Evolutionary conservation across 306 rosid species (phyloP).

Genomic region (Quercus glauca): DNA sequence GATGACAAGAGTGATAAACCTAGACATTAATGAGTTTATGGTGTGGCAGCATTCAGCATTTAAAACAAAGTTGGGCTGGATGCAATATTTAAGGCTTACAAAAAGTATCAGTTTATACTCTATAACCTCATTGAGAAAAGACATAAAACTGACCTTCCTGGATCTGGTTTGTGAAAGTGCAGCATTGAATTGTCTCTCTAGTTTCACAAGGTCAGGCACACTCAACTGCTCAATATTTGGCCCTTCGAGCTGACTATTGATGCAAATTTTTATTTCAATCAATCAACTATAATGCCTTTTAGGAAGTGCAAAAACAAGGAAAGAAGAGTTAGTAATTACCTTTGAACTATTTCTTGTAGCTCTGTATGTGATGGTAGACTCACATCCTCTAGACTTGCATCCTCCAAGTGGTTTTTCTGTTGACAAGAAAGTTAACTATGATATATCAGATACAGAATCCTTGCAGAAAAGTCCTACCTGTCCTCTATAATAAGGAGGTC

Average conservation of each 20-base stretch:
- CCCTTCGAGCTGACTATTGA: conserved; percentile 17
- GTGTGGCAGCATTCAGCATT: background rate
- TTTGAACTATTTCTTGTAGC: conserved; percentile 17
- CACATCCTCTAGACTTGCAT: background rate
- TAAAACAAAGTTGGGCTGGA: background rate
- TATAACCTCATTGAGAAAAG: background rate
- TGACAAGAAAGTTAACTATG: background rate
- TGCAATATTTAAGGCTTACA: background rate
- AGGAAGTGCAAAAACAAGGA: background rate
- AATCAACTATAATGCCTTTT: background rate
- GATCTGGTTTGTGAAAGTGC: conserved; percentile 16
- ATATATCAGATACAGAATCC: background rate
- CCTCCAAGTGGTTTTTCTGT: conserved; percentile 16
- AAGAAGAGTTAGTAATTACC: conserved; percentile 17
- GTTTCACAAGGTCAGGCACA: conserved; percentile 13
- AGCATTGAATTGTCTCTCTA: conserved; percentile 16
- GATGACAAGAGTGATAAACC: background rate
- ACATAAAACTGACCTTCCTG: conserved; percentile 24
- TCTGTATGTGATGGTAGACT: conserved; percentile 5
- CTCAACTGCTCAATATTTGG: conserved; percentile 18
- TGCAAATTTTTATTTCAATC: background rate
- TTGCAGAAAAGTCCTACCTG: background rate
- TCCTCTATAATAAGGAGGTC: background rate
- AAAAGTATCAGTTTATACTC: background rate
- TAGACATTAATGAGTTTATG: background rate